Evolutionary conservation across 1,284 basidiomycete species (phyloP).

Genomic region (Cutaneotrichosporon sp.): DNA sequence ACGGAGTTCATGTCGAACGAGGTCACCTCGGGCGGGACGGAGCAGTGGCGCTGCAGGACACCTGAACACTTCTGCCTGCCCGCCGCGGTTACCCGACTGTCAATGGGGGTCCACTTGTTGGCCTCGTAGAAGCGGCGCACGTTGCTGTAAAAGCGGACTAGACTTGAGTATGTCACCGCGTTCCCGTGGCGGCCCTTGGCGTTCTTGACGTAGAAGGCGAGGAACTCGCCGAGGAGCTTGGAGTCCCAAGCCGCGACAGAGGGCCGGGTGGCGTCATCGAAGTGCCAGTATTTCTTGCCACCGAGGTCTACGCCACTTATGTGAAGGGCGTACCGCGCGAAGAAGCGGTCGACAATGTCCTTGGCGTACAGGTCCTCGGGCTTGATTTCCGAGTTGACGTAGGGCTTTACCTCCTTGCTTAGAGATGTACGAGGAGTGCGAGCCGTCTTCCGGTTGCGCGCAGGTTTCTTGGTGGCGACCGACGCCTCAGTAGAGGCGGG

Average conservation of each 20-base stretch:
- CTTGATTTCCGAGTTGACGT: neutral
- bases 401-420: no score
- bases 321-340: neutral
- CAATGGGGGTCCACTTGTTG: neutral
- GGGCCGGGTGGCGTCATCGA: neutral
- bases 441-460: no score
- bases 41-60: no score
- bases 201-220: neutral
- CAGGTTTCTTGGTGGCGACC: no score
- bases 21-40: no score
- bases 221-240: neutral
- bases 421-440: no score
- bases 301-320: neutral
- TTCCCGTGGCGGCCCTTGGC: neutral
- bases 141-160: neutral
- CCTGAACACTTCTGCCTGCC: no score
- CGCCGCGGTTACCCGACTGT: no score
- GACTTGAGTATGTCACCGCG: neutral
- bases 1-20: no score
- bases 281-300: neutral
- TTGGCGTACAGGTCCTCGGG: neutral
- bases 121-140: slow-evolving; percentile 3
- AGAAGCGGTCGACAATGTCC: slow-evolving; percentile 6
- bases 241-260: neutral
- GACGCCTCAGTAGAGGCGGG: no score